Percentiles rank a stretch among this genome's conserved stretches.
phyloP scores from a whole-genome alignment of 805 yeast species.

The Yarrowia alimentaria region DNA sequence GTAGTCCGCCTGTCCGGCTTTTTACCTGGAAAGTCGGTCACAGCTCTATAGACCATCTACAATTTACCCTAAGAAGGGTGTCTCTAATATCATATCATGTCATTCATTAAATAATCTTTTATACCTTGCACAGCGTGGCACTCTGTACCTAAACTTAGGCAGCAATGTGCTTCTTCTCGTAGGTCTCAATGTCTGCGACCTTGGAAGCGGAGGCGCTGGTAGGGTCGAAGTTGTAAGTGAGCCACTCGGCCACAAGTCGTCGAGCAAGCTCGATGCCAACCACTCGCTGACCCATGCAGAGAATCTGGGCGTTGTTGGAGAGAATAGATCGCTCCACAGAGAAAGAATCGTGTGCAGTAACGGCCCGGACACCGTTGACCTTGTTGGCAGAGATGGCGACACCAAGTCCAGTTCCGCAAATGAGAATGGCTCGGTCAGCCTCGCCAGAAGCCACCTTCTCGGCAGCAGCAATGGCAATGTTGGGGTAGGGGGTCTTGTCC shows the following conservation, averaged over 20 bases:
- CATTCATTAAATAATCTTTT: constrained; percentile 1
- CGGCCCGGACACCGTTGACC: constrained; percentile 49
- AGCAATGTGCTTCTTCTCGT: constrained; percentile 33
- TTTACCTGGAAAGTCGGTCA: too few relatives aligned
- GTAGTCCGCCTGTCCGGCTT: too few relatives aligned
- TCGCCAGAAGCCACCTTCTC: constrained; percentile 44
- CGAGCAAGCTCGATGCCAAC: constrained; percentile 47
- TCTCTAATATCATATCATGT: too few relatives aligned
- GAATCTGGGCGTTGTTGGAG: constrained; percentile 47
- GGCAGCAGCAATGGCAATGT: constrained; percentile 47
- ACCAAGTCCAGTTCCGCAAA: constrained; percentile 52
- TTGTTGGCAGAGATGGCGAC: constrained; percentile 52
- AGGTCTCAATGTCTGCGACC: constrained; percentile 40
- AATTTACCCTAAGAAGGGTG: too few relatives aligned
- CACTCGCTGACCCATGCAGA: constrained; percentile 52
- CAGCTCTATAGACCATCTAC: too few relatives aligned
- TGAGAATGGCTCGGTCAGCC: constrained; percentile 48
- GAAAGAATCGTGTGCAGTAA: constrained; percentile 50
- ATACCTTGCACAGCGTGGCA: background rate
- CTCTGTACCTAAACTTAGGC: background rate
- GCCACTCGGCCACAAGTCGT: constrained; percentile 48
- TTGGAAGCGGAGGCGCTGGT: constrained; percentile 45
- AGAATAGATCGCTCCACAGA: constrained; percentile 48
- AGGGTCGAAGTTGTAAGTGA: constrained; percentile 45
- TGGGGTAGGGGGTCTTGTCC: constrained; percentile 45